Conservation (phyloP, 768 basidiomycete genomes). For the Tricholoma furcatifolium region DNA sequence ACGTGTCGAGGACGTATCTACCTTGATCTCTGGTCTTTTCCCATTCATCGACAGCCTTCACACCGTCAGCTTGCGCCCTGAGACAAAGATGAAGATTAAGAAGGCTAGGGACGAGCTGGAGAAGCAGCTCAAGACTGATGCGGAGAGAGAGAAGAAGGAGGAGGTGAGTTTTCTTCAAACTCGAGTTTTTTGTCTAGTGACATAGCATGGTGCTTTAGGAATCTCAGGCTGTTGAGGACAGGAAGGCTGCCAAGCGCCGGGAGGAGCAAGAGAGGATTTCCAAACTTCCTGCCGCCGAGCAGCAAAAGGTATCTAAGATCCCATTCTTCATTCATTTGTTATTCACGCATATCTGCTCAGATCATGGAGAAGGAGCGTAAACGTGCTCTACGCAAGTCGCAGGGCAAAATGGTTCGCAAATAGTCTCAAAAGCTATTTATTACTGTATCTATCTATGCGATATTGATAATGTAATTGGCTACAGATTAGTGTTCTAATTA, state of each 20-base stretch:
- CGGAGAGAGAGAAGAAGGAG: slow-evolving; percentile 65
- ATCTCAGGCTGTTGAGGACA: slow-evolving; percentile 59
- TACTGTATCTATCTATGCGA: slow-evolving; percentile 12
- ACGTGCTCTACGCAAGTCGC: slow-evolving; percentile 65
- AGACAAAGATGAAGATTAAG: slow-evolving; percentile 76
- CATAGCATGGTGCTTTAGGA: slow-evolving; percentile 15
- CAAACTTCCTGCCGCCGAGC: slow-evolving; percentile 74
- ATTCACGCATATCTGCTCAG: slow-evolving; percentile 28
- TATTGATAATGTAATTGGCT: slow-evolving; percentile 20
- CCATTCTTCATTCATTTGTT: neutral
- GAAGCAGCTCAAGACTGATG: slow-evolving; percentile 65
- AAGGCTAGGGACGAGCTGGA: slow-evolving; percentile 73
- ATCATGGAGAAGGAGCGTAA: slow-evolving; percentile 77
- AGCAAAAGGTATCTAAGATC: slow-evolving; percentile 62
- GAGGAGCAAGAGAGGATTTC: slow-evolving; percentile 73
- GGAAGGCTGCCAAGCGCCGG: slow-evolving; percentile 68
- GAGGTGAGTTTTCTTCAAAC: slow-evolving; percentile 39
- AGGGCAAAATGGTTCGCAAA: slow-evolving; percentile 60
- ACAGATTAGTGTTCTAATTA: slow-evolving; percentile 8
- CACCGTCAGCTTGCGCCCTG: slow-evolving; percentile 66
- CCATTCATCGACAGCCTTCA: slow-evolving; percentile 69
- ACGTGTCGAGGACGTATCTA: slow-evolving; percentile 47
- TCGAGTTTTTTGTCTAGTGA: neutral
- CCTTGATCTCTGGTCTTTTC: slow-evolving; percentile 69
- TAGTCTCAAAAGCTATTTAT: slow-evolving; percentile 21